A percentile compares a stretch with the other conserved stretches of the same genome.
Conservation (phyloP, 2,329 filamentous ascomycete species). For the Aspergillus sp. region DNA sequence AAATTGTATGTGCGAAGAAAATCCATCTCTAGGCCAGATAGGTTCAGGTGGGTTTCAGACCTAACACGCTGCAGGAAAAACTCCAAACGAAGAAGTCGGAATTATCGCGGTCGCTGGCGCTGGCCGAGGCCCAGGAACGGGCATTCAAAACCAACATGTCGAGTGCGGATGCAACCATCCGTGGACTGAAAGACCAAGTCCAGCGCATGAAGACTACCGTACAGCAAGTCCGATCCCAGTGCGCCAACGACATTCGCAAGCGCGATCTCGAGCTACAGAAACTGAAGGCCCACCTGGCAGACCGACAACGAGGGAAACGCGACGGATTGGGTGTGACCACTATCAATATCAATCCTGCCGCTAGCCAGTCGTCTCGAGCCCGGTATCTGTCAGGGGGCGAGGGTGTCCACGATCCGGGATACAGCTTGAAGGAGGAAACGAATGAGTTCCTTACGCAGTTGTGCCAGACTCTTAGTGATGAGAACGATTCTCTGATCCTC, state of each 20-base stretch:
- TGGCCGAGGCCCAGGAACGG: constrained; percentile 69
- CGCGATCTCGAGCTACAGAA: constrained; percentile 85
- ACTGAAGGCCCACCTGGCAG: constrained; percentile 81
- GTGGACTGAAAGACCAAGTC: constrained; percentile 81
- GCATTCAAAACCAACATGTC: constrained; percentile 68
- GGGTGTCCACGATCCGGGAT: constrained; percentile 55
- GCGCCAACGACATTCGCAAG: constrained; percentile 86
- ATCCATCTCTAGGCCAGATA: neutral
- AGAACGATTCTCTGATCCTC: constrained; percentile 79
- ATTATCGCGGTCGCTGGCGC: constrained; percentile 56
- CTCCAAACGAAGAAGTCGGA: constrained; percentile 57
- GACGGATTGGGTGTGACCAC: constrained; percentile 53
- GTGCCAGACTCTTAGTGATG: constrained; percentile 80
- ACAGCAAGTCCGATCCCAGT: constrained; percentile 79
- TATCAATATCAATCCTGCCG: constrained; percentile 46
- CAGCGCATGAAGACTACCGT: constrained; percentile 75
- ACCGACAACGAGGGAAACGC: constrained; percentile 60
- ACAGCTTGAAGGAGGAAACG: constrained; percentile 80
- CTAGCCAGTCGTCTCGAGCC: constrained; percentile 32
- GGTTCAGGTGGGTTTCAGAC: neutral
- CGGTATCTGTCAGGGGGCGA: constrained; percentile 33
- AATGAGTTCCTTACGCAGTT: constrained; percentile 86
- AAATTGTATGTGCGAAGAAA: constrained; percentile 54
- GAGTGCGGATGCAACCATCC: constrained; percentile 70
- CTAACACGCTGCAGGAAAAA: constrained; percentile 44